Conservation (phyloP, 1,284 basidiomycete genomes). For the Ustilago tritici region DNA sequence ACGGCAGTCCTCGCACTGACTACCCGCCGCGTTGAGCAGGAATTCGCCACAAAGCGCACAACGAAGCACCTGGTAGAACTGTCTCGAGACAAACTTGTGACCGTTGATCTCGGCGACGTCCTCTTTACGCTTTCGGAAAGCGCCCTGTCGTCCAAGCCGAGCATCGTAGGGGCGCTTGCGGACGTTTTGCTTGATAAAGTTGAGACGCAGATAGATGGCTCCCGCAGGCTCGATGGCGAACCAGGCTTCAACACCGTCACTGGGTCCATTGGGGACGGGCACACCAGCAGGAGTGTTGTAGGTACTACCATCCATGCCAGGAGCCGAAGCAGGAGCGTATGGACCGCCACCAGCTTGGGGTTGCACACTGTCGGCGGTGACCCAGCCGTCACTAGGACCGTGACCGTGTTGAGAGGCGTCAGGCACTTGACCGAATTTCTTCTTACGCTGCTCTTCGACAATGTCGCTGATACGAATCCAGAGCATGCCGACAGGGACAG, state of each 20-base stretch:
- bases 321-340: constrained; percentile 14
- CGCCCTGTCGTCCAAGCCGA: constrained; percentile 92
- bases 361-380: constrained; percentile 64
- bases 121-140: constrained; percentile 95
- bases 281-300: constrained; percentile 58
- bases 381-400: constrained; percentile 65
- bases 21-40: constrained; percentile 94
- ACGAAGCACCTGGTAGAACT: constrained; percentile 96
- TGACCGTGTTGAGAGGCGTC: constrained; percentile 55
- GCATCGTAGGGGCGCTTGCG: constrained; percentile 91
- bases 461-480: constrained; percentile 97
- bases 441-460: constrained; percentile 91
- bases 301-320: constrained; percentile 38
- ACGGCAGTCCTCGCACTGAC: constrained; percentile 98
- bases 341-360: constrained; percentile 41
- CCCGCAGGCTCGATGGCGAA: constrained; percentile 98
- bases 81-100: constrained; percentile 95
- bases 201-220: constrained; percentile 74
- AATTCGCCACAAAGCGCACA: constrained; percentile 99
- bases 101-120: constrained; percentile 99
- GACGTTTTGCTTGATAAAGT: constrained; percentile 73
- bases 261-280: constrained; percentile 53
- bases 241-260: constrained; percentile 93
- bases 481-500: constrained; percentile 91
- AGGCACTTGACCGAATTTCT: constrained; percentile 80